Evolutionary conservation across 768 basidiomycete species (phyloP), one percentile per base, ranked within the genome.

Genomic region (Exidia glandulosa): DNA sequence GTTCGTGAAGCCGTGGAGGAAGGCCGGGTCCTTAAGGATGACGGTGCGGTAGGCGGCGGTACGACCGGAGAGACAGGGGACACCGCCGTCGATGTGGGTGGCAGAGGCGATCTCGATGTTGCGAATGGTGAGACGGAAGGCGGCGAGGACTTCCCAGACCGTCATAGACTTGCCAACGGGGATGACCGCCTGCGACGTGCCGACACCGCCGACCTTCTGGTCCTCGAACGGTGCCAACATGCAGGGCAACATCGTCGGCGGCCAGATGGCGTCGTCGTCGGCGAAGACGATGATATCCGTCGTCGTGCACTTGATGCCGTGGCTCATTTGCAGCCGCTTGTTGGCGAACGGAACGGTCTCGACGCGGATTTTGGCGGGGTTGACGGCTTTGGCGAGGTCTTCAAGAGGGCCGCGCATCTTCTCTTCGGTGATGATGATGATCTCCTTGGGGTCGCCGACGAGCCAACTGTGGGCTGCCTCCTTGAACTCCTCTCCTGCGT

Each of bases 201-300:
- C 92, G 3, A 94, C 93, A 33, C 91, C 93, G 45, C 94, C 92
- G 41, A 95, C 80, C 70, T 88, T 86, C 74, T 94, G 91, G 73
- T 95, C 94, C 73, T 94, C 93, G 67, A 95, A 94, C 69, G 90
- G 93, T 12, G 92, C 91, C 48, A 95, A 82, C 60, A 88, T 83
- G 71, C 86, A 89, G 0, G 90, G 89, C n/a, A 95, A 75, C 61
- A 96, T 81, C 3, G 89, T 93, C 0, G 90, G 84, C 1, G 92
- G 92, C 93, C 93, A 96, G 67, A 96, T 93, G 45, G 93, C 92
- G 70, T 96, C 92, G 67, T 96, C 93, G 68, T 94, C 93, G 7
- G 91, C 91, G 66, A 95, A 95, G 30, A 94, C 87, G 71, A 94
- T 91, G 73, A 95, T 93, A 69, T 93, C 92, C 3, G 93, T 94